These are phyloP conservation scores for Helotiales sp. DNA, from an alignment of 2,329 filamentous ascomycete genomes.

Conservation along the genomic window DNA sequence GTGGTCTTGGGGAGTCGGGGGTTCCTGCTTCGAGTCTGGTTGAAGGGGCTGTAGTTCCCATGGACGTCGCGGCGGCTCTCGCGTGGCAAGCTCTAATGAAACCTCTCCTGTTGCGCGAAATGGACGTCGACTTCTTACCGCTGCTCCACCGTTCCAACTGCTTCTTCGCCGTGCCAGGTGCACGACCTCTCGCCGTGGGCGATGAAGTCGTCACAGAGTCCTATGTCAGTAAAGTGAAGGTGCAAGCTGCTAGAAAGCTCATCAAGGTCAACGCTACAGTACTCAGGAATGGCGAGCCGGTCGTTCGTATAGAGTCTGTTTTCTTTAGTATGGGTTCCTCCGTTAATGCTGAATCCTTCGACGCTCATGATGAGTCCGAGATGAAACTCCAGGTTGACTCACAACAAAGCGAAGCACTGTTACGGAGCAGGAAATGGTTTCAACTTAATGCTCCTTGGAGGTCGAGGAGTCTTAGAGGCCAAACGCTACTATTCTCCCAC, in stretches of 20 bases:
- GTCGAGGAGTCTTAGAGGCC: slow-evolving; percentile 91
- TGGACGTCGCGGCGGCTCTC: slow-evolving; percentile 98
- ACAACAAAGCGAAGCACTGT: slow-evolving; percentile 86
- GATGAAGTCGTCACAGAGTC: slow-evolving; percentile 91
- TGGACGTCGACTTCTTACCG: slow-evolving; percentile 94
- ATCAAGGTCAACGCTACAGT: slow-evolving; percentile 98
- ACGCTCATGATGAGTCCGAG: slow-evolving; percentile 92
- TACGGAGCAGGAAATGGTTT: slow-evolving; percentile 98
- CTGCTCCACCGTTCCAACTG: slow-evolving; percentile 95
- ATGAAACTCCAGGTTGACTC: slow-evolving; percentile 89
- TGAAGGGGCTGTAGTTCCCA: slow-evolving; percentile 91
- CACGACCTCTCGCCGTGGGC: slow-evolving; percentile 91
- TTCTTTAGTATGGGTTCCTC: slow-evolving; percentile 95
- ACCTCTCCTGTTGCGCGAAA: slow-evolving; percentile 94
- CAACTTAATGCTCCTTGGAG: slow-evolving; percentile 81
- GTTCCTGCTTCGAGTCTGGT: slow-evolving; percentile 95
- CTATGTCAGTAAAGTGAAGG: slow-evolving; percentile 95
- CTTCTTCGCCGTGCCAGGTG: slow-evolving; percentile 97
- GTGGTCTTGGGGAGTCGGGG: slow-evolving; percentile 95
- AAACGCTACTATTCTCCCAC: slow-evolving; percentile 83
- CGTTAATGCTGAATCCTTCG: slow-evolving; percentile 94
- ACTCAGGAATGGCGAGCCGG: slow-evolving; percentile 74
- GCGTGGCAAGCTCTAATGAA: slow-evolving; percentile 99
- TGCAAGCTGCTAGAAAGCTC: slow-evolving; percentile 98
- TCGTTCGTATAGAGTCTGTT: slow-evolving; percentile 98